These are phyloP conservation scores for Pythium monospermum DNA, from an alignment of 352 stramenopile genomes.

Conservation along the genomic window DNA sequence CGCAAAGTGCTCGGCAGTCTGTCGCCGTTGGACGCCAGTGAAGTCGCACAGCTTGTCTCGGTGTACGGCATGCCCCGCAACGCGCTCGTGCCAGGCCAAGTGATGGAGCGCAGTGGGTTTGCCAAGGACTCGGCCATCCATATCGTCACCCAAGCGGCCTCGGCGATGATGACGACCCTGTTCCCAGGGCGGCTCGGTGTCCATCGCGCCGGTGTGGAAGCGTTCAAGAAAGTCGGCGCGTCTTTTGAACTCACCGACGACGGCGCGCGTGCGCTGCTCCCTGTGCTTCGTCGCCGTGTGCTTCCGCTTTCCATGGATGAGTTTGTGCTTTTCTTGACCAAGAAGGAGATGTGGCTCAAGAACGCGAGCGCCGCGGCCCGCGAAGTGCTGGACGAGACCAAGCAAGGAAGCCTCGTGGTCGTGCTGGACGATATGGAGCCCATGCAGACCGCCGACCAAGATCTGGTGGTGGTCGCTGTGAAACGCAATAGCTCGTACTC, in stretches of 20 bases:
- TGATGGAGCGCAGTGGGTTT: conserved; percentile 65
- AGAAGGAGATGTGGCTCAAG: conserved; percentile 74
- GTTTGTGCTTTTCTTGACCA: conserved; percentile 55
- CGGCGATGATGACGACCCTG: conserved; percentile 28
- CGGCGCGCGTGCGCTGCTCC: conserved; percentile 51
- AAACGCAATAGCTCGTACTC: conserved; percentile 81
- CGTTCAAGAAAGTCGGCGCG: conserved; percentile 20
- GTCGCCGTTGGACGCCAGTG: conserved; percentile 33
- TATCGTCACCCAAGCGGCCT: conserved; percentile 50
- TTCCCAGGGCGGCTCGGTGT: conserved; percentile 49
- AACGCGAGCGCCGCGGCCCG: conserved; percentile 55
- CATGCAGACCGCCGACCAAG: conserved; percentile 62
- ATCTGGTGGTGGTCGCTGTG: conserved; percentile 53
- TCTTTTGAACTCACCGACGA: conserved; percentile 60
- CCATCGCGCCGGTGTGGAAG: conserved; percentile 60
- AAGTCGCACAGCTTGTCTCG: conserved; percentile 29
- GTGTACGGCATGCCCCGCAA: conserved; percentile 33
- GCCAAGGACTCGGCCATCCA: conserved; percentile 67
- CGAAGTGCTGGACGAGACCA: conserved; percentile 40
- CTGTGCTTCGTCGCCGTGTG: conserved; percentile 41
- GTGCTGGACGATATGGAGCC: conserved; percentile 81
- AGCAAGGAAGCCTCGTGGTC: conserved; percentile 57
- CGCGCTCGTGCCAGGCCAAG: conserved; percentile 15
- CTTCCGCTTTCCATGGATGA: conserved; percentile 50
- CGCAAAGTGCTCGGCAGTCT: conserved; percentile 64